Evolutionary conservation across 2,329 filamentous ascomycete genomes (phyloP), one percentile per base, ranked within the genome.

Genomic region (Ophiobolus disseminans): DNA sequence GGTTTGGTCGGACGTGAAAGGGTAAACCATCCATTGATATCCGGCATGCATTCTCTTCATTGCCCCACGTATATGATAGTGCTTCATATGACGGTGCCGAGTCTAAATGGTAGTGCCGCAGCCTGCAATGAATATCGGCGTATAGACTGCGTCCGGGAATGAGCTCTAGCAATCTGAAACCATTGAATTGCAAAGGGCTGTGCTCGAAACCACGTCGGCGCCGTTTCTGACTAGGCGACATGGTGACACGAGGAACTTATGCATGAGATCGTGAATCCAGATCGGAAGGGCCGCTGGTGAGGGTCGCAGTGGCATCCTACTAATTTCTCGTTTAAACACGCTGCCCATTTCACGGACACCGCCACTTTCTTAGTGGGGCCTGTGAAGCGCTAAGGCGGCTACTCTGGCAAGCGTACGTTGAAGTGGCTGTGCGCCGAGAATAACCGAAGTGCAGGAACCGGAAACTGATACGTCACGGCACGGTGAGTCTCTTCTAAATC

Each of bases 71-170:
- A 14, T 32, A 32, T 32, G 30, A 32, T 32, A 32, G 30, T 7
- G 30, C 30, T 32, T 32, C 30, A n/a, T 51, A 51, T 42, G 46
- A 32, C n/a, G 32, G 46, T 44, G 40, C 46, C 20, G 40, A 44
- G 32, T 49, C 34, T 43, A 49, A 38, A 11, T 32, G 40, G 26
- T 40, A 44, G 39, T 35, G 10, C 32, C 11, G 40, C 40, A 49
- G 46, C 46, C 40, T 43, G 46, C 46, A 49, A 26, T 49, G 40
- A 39, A 43, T 49, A 49, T 43, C 46, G 34, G 46, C 39, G 40
- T 8, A 38, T 34, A 34, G 40, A 16, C 46, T 49, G 5, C 19
- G 6, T 44, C 32, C 40, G 38, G 32, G 36, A 34, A 49, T 44
- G 31, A 49, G 40, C 40, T 49, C 40, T 37, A 49, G 40, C 22